Base-by-base conservation (phyloP, 2,329 filamentous ascomycete species). In the Cladosporium oxysporum region DNA sequence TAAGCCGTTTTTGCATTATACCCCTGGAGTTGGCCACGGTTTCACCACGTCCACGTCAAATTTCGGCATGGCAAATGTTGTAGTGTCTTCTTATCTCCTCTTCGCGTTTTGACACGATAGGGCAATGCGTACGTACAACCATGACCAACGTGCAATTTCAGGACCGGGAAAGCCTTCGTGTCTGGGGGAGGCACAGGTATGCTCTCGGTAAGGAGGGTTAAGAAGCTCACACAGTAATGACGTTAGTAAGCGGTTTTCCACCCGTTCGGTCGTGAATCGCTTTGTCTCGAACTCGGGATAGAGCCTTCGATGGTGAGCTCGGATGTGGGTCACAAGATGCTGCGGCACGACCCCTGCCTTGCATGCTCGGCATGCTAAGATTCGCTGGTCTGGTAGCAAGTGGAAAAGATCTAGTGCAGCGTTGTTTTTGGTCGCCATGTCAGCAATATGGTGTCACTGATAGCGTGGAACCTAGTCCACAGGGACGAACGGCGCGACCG, bases 401-500 rank as follows among this genome's bases (percentile, higher is more conserved):
- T 44, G 37, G 37, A 44, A 44, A n/a, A 44, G 37, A n/a, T 44
- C 37, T 5, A 44, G 37, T 44, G 37, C 37, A 44, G 37, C 18
- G 18, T 44, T n/a, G 7, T 44, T 44, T n/a, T 44, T n/a, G 18
- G 37, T 44, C 37, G 18, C 37, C 37, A 44, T 44, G 37, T 44
- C 18, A 35, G 52, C 52, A 12, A 18, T 57, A 31, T 31, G 29
- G 28, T 21, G 28, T 57, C 52, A 57, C 28, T 57, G 52, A 31
- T 57, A 11, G 52, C 28, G 18, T 57, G 29, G 52, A 28, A 57
- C 12, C 52, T 31, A 31, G 52, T 18, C 52, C 29, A 57, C 52
- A 57, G 52, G 23, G 14, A 57, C 52, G n/a, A n/a, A 35, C 52
- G 52, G 52, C 52, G 52, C 52, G 52, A n/a, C 52, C 33, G 52